phyloP scores from a whole-genome alignment of 805 yeast species.

The Metschnikowia koreensis region DNA sequence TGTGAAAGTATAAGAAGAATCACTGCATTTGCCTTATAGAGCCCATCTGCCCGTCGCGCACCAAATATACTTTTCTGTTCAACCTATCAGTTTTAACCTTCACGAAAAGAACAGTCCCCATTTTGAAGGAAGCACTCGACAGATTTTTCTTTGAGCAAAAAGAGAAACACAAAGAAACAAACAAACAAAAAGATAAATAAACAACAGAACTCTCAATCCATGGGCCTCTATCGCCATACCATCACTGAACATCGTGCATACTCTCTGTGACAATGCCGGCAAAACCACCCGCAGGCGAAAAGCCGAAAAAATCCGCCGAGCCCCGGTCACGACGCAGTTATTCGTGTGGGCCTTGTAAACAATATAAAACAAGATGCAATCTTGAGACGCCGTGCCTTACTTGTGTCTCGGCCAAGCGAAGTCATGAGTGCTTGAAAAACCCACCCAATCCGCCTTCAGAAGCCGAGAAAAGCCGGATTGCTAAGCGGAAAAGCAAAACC shows the following conservation, averaged over 20 bases:
- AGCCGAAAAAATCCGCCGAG: slow-evolving; percentile 3
- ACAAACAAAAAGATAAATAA: no score
- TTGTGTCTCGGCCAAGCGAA: slow-evolving; percentile 39
- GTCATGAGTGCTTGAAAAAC: slow-evolving; percentile 34
- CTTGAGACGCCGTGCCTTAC: slow-evolving; percentile 47
- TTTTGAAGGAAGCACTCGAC: no score
- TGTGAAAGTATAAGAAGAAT: no score
- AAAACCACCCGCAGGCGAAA: slow-evolving; percentile 2
- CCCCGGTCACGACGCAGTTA: slow-evolving; percentile 44
- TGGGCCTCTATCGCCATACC: no score
- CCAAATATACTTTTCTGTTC: no score
- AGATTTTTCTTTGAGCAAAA: no score
- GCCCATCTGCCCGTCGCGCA: no score
- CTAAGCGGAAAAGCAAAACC: slow-evolving; percentile 27
- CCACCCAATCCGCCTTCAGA: slow-evolving; percentile 48
- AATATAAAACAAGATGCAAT: slow-evolving; percentile 54
- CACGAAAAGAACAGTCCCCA: no score
- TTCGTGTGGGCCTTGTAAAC: slow-evolving; percentile 55
- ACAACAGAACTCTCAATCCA: no score
- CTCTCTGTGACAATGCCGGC: slow-evolving; percentile 3
- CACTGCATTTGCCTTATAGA: no score
- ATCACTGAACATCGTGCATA: background rate
- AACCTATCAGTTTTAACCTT: no score
- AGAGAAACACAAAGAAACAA: no score
- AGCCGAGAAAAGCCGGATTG: slow-evolving; percentile 33